phyloP scores from a whole-genome alignment of 148 eudicot genomes.

The Rhododendron henanense region DNA sequence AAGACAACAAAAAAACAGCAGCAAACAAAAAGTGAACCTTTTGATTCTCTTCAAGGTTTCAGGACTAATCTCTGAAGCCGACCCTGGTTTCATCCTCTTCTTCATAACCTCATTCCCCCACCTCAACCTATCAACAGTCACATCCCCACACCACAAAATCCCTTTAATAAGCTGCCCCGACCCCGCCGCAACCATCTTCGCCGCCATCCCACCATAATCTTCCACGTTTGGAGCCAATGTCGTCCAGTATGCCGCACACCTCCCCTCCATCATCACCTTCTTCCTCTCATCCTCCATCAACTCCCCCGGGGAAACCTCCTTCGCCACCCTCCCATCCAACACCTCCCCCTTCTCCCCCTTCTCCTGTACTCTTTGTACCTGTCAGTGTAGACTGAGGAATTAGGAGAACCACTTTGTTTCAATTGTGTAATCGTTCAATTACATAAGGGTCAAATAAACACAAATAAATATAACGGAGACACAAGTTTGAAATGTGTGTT shows the following conservation, averaged over 20 bases:
- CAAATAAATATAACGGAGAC: background rate
- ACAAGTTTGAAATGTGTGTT: background rate
- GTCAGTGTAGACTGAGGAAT: background rate
- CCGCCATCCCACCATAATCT: constrained; percentile 76
- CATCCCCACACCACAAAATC: constrained; percentile 97
- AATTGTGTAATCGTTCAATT: background rate
- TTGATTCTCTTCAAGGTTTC: constrained; percentile 59
- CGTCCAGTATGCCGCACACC: constrained; percentile 88
- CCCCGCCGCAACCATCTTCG: constrained; percentile 70
- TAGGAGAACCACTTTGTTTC: background rate
- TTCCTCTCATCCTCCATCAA: constrained; percentile 38
- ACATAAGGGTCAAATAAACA: background rate
- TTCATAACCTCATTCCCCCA: constrained; percentile 78
- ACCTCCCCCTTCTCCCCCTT: constrained; percentile 28
- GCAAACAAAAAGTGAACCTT: constrained; percentile 41
- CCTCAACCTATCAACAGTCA: constrained; percentile 75
- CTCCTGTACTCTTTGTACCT: constrained; percentile 44
- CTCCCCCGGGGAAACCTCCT: constrained; percentile 52
- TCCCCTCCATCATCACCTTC: constrained; percentile 62
- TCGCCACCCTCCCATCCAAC: constrained; percentile 40
- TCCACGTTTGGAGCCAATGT: constrained; percentile 96
- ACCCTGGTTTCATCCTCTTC: constrained; percentile 49
- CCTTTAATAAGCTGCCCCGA: constrained; percentile 91
- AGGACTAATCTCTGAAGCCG: constrained; percentile 53
- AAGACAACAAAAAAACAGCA: background rate